Percentiles rank a stretch among this genome's conserved stretches.
Evolutionary conservation across 805 yeast genomes (phyloP).

Genomic region (Candida nemodendra): DNA sequence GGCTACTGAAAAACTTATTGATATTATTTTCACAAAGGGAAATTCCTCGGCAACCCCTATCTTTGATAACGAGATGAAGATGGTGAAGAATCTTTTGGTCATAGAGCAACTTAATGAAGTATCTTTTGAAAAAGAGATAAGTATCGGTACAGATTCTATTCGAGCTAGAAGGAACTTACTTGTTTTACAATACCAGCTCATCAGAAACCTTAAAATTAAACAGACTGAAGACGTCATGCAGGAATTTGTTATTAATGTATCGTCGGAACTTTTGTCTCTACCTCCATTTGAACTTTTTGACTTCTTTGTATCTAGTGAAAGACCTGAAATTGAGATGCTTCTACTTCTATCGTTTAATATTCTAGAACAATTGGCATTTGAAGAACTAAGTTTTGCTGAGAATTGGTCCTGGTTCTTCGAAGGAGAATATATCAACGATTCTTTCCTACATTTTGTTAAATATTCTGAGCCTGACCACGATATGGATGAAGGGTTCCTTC

Average conservation of each 20-base stretch:
- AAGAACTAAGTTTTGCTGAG: constrained; percentile 7
- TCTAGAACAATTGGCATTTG: constrained; percentile 12
- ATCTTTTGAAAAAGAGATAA: background rate
- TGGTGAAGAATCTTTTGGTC: constrained; percentile 5
- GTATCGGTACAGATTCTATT: constrained; percentile 18
- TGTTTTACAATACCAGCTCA: constrained; percentile 6
- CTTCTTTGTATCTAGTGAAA: constrained; percentile 8
- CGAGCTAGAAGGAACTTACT: constrained; percentile 13
- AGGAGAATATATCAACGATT: constrained; percentile 2
- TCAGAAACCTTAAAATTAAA: background rate
- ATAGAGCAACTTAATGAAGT: constrained; percentile 3
- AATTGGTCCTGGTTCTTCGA: constrained; percentile 14
- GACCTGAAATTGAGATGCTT: constrained; percentile 9
- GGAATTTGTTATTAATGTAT: constrained; percentile 6
- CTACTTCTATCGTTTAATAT: constrained; percentile 6
- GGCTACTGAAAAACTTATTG: constrained; percentile 12
- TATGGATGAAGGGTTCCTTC: background rate
- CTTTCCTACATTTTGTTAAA: constrained; percentile 11
- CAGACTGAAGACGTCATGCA: constrained; percentile 5
- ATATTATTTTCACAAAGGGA: constrained; percentile 15
- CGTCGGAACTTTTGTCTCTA: constrained; percentile 5
- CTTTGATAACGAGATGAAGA: constrained; percentile 18
- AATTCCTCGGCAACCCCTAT: constrained; percentile 10
- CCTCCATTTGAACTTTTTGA: constrained; percentile 13
- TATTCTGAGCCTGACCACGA: constrained; percentile 12